A percentile compares a stretch with the other conserved stretches of the same genome.
Conservation (phyloP, 257 asterid species). For the Lithospermum erythrorhizon region DNA sequence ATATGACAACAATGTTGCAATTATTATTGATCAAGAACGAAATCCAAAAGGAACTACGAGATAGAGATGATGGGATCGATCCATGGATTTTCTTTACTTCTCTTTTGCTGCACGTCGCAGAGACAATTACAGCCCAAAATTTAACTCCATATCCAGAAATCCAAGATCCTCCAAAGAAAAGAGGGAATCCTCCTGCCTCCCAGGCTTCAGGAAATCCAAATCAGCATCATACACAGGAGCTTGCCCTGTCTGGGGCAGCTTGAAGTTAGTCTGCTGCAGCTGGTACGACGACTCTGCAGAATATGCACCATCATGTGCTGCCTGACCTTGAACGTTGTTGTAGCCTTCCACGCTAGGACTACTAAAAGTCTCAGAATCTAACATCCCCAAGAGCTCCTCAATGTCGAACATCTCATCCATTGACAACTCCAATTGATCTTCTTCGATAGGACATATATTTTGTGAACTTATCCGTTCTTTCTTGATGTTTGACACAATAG, state of each 20-base stretch:
- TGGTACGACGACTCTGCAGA: conserved; percentile 2
- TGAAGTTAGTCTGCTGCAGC: conserved; percentile 6
- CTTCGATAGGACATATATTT: not conserved
- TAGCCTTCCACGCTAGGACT: not conserved
- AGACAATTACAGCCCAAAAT: conserved; percentile 20
- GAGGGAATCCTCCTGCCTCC: conserved; percentile 41
- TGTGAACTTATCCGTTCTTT: not conserved
- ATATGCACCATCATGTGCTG: not conserved
- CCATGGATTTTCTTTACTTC: too few species aligned
- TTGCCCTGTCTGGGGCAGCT: conserved; percentile 11
- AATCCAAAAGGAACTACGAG: too few species aligned
- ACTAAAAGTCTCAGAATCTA: conserved; percentile 9
- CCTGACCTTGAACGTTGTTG: conserved; percentile 2
- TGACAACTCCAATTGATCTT: conserved; percentile 12
- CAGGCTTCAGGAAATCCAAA: conserved; percentile 52
- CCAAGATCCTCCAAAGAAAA: conserved; percentile 29
- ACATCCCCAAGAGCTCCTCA: conserved; percentile 38
- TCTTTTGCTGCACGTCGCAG: too few species aligned
- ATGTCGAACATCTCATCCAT: conserved; percentile 44
- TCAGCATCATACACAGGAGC: conserved; percentile 13
- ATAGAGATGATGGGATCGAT: too few species aligned
- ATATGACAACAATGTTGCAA: too few species aligned
- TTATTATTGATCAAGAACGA: too few species aligned
- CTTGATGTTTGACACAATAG: not conserved
- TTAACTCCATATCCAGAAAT: conserved; percentile 22